phyloP scores from a whole-genome alignment of 495 filamentous ascomycete genomes.

The Aspergillus panamensis region DNA sequence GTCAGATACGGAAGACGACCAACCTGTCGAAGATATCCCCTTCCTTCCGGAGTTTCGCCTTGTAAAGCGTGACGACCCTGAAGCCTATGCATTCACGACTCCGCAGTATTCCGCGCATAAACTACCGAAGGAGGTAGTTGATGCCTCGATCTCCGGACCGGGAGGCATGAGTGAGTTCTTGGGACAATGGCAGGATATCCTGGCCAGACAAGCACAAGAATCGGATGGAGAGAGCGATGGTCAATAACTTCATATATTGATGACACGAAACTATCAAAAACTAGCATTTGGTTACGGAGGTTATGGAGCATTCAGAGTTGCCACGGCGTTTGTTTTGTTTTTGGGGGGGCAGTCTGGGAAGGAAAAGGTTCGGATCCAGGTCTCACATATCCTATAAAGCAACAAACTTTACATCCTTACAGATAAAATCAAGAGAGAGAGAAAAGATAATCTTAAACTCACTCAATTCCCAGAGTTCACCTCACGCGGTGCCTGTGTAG shows the following conservation, averaged over 20 bases:
- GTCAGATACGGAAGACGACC: conserved; percentile 28
- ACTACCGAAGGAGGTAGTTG: conserved; percentile 88
- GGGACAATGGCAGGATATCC: conserved; percentile 77
- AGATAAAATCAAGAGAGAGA: background rate
- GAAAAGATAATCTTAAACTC: background rate
- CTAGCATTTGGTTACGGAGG: too few species aligned
- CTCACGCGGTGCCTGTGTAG: background rate
- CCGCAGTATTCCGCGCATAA: conserved; percentile 95
- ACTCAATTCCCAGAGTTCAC: background rate
- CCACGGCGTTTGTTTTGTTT: too few species aligned
- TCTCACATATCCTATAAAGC: too few species aligned
- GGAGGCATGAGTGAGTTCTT: conserved; percentile 85
- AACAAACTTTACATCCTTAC: background rate
- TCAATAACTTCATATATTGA: background rate
- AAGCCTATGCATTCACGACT: conserved; percentile 79
- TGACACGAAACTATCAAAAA: background rate
- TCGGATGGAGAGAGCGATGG: conserved; percentile 47
- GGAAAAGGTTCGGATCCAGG: too few species aligned
- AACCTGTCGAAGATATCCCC: conserved; percentile 49
- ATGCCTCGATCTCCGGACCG: conserved; percentile 64
- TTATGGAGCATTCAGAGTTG: too few species aligned
- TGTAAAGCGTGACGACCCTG: conserved; percentile 76
- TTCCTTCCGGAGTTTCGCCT: conserved; percentile 76
- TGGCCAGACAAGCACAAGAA: conserved; percentile 53
- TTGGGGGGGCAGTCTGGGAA: too few species aligned